These are phyloP conservation scores for Tolypocladium tundrense DNA, from an alignment of 2,329 filamentous ascomycete species.

Conservation along the genomic window DNA sequence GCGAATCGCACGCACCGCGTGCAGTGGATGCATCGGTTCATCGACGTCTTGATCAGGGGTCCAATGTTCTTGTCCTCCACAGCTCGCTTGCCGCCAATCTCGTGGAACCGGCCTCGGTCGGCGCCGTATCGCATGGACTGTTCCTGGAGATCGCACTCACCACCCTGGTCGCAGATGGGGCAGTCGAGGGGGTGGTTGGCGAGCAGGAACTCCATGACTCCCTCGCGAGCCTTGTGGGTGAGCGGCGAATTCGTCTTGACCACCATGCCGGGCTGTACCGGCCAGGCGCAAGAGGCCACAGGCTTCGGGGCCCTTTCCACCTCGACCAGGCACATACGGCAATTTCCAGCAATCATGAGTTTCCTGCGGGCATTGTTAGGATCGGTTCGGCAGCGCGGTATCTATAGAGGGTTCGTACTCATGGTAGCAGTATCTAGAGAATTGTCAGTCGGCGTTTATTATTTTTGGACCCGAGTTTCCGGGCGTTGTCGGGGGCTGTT, in stretches of 20 bases:
- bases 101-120: constrained; percentile 94
- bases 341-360: constrained; percentile 98
- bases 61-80: constrained; percentile 99
- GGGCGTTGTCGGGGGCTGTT: neutral
- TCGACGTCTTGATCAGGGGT: constrained; percentile 95
- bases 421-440: constrained; percentile 89
- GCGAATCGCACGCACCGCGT: constrained; percentile 96
- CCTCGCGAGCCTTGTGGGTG: constrained; percentile 94
- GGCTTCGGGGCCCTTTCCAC: constrained; percentile 95
- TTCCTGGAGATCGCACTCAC: constrained; percentile 97
- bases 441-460: constrained; percentile 11
- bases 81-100: constrained; percentile 88
- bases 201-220: constrained; percentile 97
- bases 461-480: neutral
- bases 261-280: constrained; percentile 96
- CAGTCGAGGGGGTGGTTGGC: constrained; percentile 95
- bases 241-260: constrained; percentile 97
- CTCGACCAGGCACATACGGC: constrained; percentile 98
- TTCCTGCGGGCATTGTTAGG: constrained; percentile 55
- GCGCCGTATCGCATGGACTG: constrained; percentile 98
- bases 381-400: constrained; percentile 12
- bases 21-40: constrained; percentile 99
- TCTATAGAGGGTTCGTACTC: constrained; percentile 50
- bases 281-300: constrained; percentile 97
- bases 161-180: constrained; percentile 96